Percentiles rank a stretch among this genome's conserved stretches.
Evolutionary conservation across 2,329 filamentous ascomycete genomes (phyloP).

Genomic region (Cladosporium colombiae): DNA sequence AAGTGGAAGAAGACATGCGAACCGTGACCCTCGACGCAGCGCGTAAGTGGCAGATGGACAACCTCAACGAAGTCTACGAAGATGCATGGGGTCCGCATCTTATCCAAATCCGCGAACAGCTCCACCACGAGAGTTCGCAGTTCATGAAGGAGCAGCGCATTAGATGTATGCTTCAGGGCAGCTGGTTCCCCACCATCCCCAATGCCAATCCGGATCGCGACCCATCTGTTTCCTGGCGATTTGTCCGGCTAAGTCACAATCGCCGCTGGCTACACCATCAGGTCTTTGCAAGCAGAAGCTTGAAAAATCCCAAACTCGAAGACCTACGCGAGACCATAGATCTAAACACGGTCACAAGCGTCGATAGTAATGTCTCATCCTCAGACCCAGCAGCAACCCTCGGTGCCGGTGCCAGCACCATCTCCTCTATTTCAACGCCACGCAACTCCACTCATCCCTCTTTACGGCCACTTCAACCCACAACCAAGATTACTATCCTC

Average conservation of each 20-base stretch:
- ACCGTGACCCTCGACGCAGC: constrained; percentile 79
- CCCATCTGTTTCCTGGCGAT: constrained; percentile 65
- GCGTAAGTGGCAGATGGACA: constrained; percentile 87
- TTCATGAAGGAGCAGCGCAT: constrained; percentile 98
- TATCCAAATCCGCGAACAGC: constrained; percentile 82
- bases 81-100: constrained; percentile 92
- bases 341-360: constrained; percentile 82
- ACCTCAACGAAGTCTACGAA: constrained; percentile 87
- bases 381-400: constrained; percentile 53
- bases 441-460: constrained; percentile 20
- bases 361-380: constrained; percentile 87
- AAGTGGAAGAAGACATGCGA: constrained; percentile 84
- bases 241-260: constrained; percentile 86
- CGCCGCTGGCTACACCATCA: constrained; percentile 86
- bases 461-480: constrained; percentile 43
- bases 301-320: constrained; percentile 68
- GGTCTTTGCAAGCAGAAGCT: constrained; percentile 68
- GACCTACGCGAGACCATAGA: constrained; percentile 79
- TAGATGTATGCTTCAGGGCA: constrained; percentile 80
- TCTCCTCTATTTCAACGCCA: constrained; percentile 29
- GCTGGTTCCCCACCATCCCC: constrained; percentile 74
- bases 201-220: constrained; percentile 40
- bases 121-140: constrained; percentile 86
- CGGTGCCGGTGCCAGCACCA: constrained; percentile 36
- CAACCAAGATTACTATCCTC: constrained; percentile 88